phyloP scores from a whole-genome alignment of 2,329 filamentous ascomycete species.

The Dendrostoma leiphaemia region DNA sequence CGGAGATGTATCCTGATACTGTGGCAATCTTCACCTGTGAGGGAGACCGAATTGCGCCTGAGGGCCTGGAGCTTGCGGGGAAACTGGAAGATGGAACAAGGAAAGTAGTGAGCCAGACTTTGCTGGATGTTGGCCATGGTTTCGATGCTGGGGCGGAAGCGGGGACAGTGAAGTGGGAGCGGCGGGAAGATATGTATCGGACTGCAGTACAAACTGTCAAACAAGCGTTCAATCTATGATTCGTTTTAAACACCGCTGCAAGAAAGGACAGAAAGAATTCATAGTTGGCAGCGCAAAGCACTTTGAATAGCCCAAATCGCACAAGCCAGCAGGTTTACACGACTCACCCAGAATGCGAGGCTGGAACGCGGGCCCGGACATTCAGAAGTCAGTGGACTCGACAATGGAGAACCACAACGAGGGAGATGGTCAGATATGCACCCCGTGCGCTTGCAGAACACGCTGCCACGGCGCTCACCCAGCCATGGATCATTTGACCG shows the following conservation, averaged over 20 bases:
- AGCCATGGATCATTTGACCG: no score
- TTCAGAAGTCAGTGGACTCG: no score
- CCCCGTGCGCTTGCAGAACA: no score
- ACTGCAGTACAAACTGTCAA: background rate
- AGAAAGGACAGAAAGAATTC: no score
- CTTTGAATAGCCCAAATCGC: no score
- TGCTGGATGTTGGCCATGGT: slow-evolving; percentile 1
- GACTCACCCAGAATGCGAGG: background rate
- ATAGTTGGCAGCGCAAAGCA: no score
- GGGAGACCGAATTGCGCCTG: slow-evolving; percentile 1
- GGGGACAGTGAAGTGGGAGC: slow-evolving; percentile 3
- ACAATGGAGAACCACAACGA: no score
- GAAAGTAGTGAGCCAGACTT: slow-evolving; percentile 1
- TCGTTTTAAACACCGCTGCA: no score
- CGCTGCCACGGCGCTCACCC: no score
- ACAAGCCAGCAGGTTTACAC: background rate
- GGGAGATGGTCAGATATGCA: no score
- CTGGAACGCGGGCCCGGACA: background rate
- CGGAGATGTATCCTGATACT: background rate
- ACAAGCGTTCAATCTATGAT: background rate
- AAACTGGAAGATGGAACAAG: background rate
- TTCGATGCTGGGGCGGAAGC: slow-evolving; percentile 4
- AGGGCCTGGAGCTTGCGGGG: background rate
- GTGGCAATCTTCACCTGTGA: slow-evolving; percentile 8
- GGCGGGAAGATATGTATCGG: slow-evolving; percentile 4